A percentile compares a stretch with the other conserved stretches of the same genome.
Evolutionary conservation across 2,329 filamentous ascomycete species (phyloP).

Genomic region (Zymoseptoria crescenta): DNA sequence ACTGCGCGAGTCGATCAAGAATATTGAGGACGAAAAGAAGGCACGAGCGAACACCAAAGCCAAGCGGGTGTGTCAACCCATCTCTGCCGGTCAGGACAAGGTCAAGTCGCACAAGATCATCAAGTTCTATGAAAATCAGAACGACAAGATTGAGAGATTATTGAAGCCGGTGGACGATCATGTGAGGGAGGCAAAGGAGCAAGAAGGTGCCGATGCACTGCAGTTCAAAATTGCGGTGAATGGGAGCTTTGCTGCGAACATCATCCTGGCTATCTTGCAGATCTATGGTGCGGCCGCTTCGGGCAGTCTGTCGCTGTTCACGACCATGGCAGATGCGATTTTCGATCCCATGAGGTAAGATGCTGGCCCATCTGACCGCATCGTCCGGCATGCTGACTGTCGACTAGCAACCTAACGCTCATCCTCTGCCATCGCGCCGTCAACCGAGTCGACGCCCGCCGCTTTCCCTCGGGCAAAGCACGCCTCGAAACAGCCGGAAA

Average conservation of each 20-base stretch:
- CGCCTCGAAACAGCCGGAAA: constrained; percentile 93
- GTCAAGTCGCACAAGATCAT: constrained; percentile 52
- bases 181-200: constrained; percentile 68
- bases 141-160: constrained; percentile 85
- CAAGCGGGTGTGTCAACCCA: constrained; percentile 51
- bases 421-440: constrained; percentile 84
- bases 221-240: constrained; percentile 62
- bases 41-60: constrained; percentile 75
- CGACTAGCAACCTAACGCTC: constrained; percentile 72
- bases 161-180: constrained; percentile 92
- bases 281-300: constrained; percentile 82
- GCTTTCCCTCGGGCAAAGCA: constrained; percentile 87
- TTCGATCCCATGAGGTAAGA: constrained; percentile 57
- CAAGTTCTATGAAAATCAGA: constrained; percentile 83
- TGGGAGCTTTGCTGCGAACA: constrained; percentile 68
- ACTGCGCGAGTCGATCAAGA: constrained; percentile 70
- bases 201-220: constrained; percentile 72
- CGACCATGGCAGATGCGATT: constrained; percentile 90
- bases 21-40: constrained; percentile 61
- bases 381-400: constrained; percentile 28
- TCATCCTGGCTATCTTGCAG: constrained; percentile 71
- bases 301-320: constrained; percentile 89
- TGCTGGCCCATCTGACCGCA: neutral
- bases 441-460: constrained; percentile 72
- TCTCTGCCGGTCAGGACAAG: constrained; percentile 37